Percentiles rank a stretch among this genome's conserved stretches.
These are phyloP conservation scores for Arabidopsis suecica DNA, from an alignment of 345 rosid genomes.

Conservation along the genomic window DNA sequence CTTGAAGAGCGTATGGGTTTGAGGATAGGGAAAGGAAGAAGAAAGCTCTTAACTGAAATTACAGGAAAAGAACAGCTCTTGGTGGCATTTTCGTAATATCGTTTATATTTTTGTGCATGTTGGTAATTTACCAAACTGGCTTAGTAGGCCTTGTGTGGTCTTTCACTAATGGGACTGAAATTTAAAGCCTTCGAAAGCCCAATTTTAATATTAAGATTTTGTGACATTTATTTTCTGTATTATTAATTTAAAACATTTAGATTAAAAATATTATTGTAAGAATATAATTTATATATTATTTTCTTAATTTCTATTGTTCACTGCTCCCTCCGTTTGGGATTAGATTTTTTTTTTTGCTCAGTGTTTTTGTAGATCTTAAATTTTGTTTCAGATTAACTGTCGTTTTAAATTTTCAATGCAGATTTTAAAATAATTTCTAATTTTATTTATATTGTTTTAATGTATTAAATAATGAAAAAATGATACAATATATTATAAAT, in stretches of 20 bases:
- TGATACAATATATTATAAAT: no score
- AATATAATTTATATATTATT: no score
- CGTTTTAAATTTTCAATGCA: no score
- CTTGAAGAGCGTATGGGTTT: conserved; percentile 1
- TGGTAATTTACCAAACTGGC: neutral
- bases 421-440: no score
- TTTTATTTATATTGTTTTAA: no score
- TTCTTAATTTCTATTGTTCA: neutral
- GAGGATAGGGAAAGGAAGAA: conserved; percentile 28
- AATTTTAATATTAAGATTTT: neutral
- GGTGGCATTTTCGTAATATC: conserved; percentile 18
- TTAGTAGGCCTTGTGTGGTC: neutral
- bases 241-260: no score
- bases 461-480: no score
- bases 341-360: no score
- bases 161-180: neutral
- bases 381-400: no score
- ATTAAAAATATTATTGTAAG: no score
- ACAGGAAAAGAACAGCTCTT: neutral
- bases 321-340: neutral
- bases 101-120: neutral
- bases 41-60: conserved; percentile 13
- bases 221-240: no score
- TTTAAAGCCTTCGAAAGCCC: neutral
- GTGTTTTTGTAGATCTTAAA: no score